Conservation (phyloP, 495 filamentous ascomycete genomes). For the Zalerion maritima region DNA sequence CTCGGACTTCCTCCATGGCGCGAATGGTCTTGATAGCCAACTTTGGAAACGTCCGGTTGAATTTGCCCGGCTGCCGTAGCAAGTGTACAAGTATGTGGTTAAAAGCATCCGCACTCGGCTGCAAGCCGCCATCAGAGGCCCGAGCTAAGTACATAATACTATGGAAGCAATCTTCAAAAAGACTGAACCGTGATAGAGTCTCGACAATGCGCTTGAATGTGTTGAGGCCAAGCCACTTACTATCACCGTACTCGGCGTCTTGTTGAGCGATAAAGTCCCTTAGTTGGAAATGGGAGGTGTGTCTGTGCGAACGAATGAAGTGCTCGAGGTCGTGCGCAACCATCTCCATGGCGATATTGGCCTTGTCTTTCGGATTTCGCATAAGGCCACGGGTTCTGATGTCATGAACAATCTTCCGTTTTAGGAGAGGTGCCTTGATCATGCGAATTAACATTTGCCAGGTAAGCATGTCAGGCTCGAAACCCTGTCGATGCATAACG, state of each 20-base stretch:
- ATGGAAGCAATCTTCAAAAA: conserved; percentile 4
- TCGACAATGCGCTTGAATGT: conserved; percentile 20
- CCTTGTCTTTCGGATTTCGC: conserved; percentile 7
- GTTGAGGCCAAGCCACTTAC: conserved; percentile 21
- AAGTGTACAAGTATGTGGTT: conserved; percentile 23
- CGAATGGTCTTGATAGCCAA: conserved; percentile 10
- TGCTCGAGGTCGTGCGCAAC: conserved; percentile 19
- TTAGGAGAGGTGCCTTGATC: conserved; percentile 21
- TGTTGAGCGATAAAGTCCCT: conserved; percentile 14
- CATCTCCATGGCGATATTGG: conserved; percentile 17
- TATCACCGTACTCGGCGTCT: conserved; percentile 18
- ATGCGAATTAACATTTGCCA: conserved; percentile 28
- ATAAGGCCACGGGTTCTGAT: conserved; percentile 18
- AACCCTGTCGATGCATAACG: conserved; percentile 17
- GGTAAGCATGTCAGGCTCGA: conserved; percentile 15
- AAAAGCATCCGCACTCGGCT: conserved; percentile 14
- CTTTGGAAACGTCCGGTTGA: too few species aligned
- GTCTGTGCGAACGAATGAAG: conserved; percentile 8
- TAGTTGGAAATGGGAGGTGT: too few species aligned
- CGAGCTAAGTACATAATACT: conserved; percentile 15
- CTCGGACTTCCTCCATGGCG: conserved; percentile 13
- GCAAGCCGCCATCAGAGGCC: neutral
- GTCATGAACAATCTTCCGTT: conserved; percentile 16
- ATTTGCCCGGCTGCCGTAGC: too few species aligned
- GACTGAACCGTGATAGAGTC: conserved; percentile 11